Conservation (phyloP, 2,329 filamentous ascomycete genomes). For the Plectosphaerella sp. region DNA sequence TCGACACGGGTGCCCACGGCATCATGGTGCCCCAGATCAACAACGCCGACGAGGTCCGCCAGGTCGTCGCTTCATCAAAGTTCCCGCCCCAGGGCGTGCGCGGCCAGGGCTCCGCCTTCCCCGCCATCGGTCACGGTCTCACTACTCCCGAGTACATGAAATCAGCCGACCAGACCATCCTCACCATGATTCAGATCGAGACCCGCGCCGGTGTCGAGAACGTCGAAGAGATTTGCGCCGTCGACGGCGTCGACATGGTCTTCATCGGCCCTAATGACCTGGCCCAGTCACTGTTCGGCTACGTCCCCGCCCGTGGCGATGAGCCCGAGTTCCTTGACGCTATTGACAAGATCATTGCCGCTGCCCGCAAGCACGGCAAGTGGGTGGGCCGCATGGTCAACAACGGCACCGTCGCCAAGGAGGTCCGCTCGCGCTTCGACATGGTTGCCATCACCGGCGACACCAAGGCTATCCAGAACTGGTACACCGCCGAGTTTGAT, state of each 20-base stretch:
- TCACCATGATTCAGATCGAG: conserved; percentile 42
- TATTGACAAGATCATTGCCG: conserved; percentile 32
- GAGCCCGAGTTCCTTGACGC: conserved; percentile 43
- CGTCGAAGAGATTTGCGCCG: conserved; percentile 35
- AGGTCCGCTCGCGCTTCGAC: conserved; percentile 32
- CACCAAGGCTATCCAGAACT: conserved; percentile 43
- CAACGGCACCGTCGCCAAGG: conserved; percentile 21
- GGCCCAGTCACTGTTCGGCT: conserved; percentile 29
- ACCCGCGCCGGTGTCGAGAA: conserved; percentile 37
- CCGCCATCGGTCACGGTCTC: conserved; percentile 37
- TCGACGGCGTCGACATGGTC: conserved; percentile 36
- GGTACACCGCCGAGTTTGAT: conserved; percentile 37
- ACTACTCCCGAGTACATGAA: conserved; percentile 42
- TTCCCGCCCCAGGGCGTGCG: conserved; percentile 39
- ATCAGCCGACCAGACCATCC: conserved; percentile 41
- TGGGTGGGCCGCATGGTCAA: conserved; percentile 21
- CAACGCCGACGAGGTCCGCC: conserved; percentile 38
- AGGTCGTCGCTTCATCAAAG: conserved; percentile 42
- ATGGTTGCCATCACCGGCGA: conserved; percentile 39
- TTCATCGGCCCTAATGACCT: conserved; percentile 43
- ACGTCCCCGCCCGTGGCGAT: conserved; percentile 38
- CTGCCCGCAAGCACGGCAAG: conserved; percentile 31
- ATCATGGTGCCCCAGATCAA: conserved; percentile 43
- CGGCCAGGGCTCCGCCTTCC: conserved; percentile 46
- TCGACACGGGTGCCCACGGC: conserved; percentile 46